phyloP scores from a whole-genome alignment of 2,329 filamentous ascomycete genomes.

The Colletotrichum higginsianum region DNA sequence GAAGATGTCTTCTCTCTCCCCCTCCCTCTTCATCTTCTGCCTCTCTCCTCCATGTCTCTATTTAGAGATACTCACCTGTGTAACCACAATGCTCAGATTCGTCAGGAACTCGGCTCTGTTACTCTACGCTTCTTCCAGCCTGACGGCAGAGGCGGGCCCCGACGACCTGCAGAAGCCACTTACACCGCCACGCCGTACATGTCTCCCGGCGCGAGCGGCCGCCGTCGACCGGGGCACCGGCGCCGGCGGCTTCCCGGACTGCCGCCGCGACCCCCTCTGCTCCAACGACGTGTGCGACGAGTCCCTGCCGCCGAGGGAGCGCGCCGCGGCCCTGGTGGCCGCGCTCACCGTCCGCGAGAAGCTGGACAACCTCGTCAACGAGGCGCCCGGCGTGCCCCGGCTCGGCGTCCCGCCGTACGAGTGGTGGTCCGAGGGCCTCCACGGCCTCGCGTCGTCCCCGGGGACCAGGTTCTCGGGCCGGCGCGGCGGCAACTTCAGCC shows the following conservation, averaged over 20 bases:
- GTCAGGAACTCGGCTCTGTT: background rate
- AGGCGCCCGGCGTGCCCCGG: conserved; percentile 63
- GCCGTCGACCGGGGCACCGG: background rate
- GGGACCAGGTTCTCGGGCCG: conserved; percentile 64
- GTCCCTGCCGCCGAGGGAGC: conserved; percentile 54
- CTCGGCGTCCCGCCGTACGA: conserved; percentile 72
- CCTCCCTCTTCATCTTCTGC: background rate
- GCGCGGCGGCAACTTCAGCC: conserved; percentile 68
- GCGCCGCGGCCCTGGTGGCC: conserved; percentile 64
- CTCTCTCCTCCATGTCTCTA: too few relatives aligned
- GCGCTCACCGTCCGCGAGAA: conserved; percentile 68
- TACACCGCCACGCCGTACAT: conserved; percentile 9
- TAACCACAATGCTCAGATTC: background rate
- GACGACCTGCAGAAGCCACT: conserved; percentile 17
- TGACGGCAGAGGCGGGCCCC: background rate
- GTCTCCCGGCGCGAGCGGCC: conserved; percentile 4
- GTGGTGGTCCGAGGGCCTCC: conserved; percentile 75
- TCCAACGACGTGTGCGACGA: conserved; percentile 62
- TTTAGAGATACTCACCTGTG: background rate
- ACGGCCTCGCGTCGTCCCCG: conserved; percentile 70
- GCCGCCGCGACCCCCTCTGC: conserved; percentile 47
- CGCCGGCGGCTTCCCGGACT: conserved; percentile 45
- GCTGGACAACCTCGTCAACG: conserved; percentile 61
- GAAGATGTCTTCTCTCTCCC: background rate
- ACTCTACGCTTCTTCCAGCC: background rate